Conservation (phyloP, 148 eudicot species). For the Cornus florida region DNA sequence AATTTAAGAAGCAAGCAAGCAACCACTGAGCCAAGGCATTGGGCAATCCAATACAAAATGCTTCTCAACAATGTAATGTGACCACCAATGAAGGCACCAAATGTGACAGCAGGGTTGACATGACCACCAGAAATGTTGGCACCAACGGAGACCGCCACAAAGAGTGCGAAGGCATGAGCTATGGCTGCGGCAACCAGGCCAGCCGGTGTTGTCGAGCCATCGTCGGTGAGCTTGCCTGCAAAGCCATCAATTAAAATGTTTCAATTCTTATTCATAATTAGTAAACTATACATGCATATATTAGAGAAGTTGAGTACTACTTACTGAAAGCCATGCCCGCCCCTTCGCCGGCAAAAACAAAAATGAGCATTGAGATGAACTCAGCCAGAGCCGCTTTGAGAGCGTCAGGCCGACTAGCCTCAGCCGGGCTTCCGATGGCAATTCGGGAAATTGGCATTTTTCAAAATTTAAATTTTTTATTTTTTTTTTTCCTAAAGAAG, state of each 20-base stretch:
- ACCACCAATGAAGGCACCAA: slow-evolving; percentile 78
- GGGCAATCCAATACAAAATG: slow-evolving; percentile 65
- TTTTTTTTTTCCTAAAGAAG: not conserved
- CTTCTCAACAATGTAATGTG: slow-evolving; percentile 52
- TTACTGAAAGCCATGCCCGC: slow-evolving; percentile 83
- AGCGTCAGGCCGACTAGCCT: slow-evolving; percentile 53
- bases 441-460: slow-evolving; percentile 60
- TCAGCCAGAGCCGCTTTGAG: slow-evolving; percentile 73
- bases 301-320: not conserved
- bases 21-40: slow-evolving; percentile 68
- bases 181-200: slow-evolving; percentile 67
- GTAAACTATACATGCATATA: not conserved
- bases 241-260: not conserved
- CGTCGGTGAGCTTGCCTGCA: slow-evolving; percentile 49
- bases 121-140: slow-evolving; percentile 87
- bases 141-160: slow-evolving; percentile 70
- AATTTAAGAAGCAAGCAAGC: slow-evolving; percentile 78
- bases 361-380: slow-evolving; percentile 82
- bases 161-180: slow-evolving; percentile 71
- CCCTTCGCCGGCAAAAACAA: slow-evolving; percentile 83
- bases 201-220: slow-evolving; percentile 57
- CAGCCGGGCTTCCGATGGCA: slow-evolving; percentile 46
- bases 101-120: slow-evolving; percentile 78
- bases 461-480: not conserved
- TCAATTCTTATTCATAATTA: not conserved